Base-by-base conservation (phyloP, 2,329 filamentous ascomycete species). In the Xylaria polymorpha region DNA sequence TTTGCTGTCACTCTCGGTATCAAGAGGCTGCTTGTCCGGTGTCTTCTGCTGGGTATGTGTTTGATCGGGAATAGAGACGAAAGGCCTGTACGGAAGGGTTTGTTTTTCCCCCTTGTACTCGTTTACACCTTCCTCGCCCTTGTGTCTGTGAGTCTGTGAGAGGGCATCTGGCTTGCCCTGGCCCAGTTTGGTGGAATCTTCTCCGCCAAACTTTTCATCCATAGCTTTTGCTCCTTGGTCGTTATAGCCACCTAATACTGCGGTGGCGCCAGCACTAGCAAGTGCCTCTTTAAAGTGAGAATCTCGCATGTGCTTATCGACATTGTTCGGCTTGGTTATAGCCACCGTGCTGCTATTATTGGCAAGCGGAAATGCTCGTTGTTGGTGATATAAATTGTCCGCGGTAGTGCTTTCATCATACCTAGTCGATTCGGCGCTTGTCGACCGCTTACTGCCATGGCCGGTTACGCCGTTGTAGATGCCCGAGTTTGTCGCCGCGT, bases 401-500 rank as follows among this genome's bases (percentile, higher is more conserved):
- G 64, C 53, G 4, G 50, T 4, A 44, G 25, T 29, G 9, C 14
- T 22, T 50, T 57, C 57, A n/a, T 58, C 58, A 3, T 48, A 44
- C 25, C 6, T 25, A 6, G 61, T 37, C 6, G 9, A 25, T 12
- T 7, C 35, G 7, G 53, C 20, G 6, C 67, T 29, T 14, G 71
- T 56, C 8, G 67, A 66, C 46, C 73, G 67, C 4, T 68, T 50
- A 59, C 74, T 77, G 7, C 75, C 75, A 37, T 76, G 75, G 4
- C 76, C 76, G 4, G 67, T 73, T 10, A 77, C 72, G 6, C 66
- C 62, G 22, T 74, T 74, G 32, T 74, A 71, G 5, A 72, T 25
- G 4, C 71, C 70, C 4, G 51, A 7, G 15, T 63, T 55, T 1
- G 29, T 20, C 2, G 25, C 5, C 1, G 46, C 35, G 32, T 25